These are phyloP conservation scores for Stachybotrys echinatus DNA, from an alignment of 2,329 filamentous ascomycete genomes.

Conservation along the genomic window DNA sequence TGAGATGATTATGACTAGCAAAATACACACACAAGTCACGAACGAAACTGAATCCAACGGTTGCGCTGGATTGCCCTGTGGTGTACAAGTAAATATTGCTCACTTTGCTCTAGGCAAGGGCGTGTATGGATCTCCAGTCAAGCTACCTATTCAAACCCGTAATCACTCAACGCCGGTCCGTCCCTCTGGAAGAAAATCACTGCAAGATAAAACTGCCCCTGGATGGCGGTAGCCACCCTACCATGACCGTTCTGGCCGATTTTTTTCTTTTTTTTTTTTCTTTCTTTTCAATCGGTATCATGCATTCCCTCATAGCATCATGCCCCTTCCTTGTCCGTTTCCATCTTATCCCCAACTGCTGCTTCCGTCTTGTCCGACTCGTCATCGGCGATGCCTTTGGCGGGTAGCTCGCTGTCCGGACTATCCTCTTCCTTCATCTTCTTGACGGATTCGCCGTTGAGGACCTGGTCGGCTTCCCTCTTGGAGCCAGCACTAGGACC, in stretches of 20 bases:
- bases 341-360: constrained; percentile 15
- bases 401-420: neutral
- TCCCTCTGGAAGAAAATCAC: neutral
- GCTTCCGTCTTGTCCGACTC: constrained; percentile 5
- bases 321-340: constrained; percentile 9
- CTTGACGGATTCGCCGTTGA: constrained; percentile 37
- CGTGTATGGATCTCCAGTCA: too few species aligned
- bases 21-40: too few species aligned
- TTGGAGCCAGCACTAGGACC: constrained; percentile 38
- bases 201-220: too few species aligned
- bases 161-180: neutral
- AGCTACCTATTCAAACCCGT: too few species aligned
- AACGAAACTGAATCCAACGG: too few species aligned
- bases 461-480: constrained; percentile 47
- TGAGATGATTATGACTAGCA: too few species aligned
- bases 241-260: too few species aligned
- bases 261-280: neutral
- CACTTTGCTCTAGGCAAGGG: too few species aligned
- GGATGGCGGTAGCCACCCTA: too few species aligned
- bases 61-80: too few species aligned
- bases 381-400: constrained; percentile 8
- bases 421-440: constrained; percentile 39
- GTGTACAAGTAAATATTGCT: too few species aligned
- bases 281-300: neutral
- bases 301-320: neutral